Evolutionary conservation across 2,329 filamentous ascomycete genomes (phyloP).

Genomic region (Clarireedia homoeocarpa): DNA sequence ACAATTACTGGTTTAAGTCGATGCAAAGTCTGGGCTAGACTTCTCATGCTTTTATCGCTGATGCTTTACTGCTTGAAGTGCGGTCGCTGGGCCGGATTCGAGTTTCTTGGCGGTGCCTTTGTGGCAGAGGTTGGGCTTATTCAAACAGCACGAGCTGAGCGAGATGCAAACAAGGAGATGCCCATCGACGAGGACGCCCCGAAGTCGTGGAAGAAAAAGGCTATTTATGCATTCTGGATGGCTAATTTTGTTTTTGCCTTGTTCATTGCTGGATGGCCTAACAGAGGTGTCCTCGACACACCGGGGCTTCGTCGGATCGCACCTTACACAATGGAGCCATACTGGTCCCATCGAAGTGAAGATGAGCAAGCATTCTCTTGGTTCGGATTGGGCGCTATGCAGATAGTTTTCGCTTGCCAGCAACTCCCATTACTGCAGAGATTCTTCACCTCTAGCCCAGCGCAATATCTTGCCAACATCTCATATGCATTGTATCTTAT

Average conservation of each 20-base stretch:
- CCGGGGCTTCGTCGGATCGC: slow-evolving; percentile 19
- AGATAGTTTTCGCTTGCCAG: slow-evolving; percentile 25
- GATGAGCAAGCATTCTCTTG: slow-evolving; percentile 16
- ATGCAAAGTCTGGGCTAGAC: slow-evolving; percentile 20
- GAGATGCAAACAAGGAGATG: slow-evolving; percentile 11
- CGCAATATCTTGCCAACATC: slow-evolving; percentile 48
- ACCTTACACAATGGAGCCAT: slow-evolving; percentile 22
- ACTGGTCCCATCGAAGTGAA: slow-evolving; percentile 16
- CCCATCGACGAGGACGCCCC: background rate
- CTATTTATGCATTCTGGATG: slow-evolving; percentile 20
- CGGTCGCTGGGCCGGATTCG: slow-evolving; percentile 26
- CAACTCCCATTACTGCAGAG: slow-evolving; percentile 32
- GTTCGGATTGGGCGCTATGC: slow-evolving; percentile 26
- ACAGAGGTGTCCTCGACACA: slow-evolving; percentile 18
- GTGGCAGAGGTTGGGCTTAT: slow-evolving; percentile 37
- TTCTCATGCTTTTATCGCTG: slow-evolving; percentile 18
- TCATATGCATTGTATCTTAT: slow-evolving; percentile 51
- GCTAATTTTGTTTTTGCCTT: slow-evolving; percentile 21
- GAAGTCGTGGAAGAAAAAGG: slow-evolving; percentile 1
- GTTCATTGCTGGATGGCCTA: slow-evolving; percentile 27
- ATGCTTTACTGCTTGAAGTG: slow-evolving; percentile 22
- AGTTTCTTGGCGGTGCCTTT: slow-evolving; percentile 40
- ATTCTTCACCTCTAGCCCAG: slow-evolving; percentile 40
- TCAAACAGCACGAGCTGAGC: slow-evolving; percentile 18
- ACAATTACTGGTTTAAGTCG: slow-evolving; percentile 22